Evolutionary conservation across 371 early-diverging fungal species (phyloP), one percentile per base, ranked within the genome.

Genomic region (Syncephalastrum racemosum): DNA sequence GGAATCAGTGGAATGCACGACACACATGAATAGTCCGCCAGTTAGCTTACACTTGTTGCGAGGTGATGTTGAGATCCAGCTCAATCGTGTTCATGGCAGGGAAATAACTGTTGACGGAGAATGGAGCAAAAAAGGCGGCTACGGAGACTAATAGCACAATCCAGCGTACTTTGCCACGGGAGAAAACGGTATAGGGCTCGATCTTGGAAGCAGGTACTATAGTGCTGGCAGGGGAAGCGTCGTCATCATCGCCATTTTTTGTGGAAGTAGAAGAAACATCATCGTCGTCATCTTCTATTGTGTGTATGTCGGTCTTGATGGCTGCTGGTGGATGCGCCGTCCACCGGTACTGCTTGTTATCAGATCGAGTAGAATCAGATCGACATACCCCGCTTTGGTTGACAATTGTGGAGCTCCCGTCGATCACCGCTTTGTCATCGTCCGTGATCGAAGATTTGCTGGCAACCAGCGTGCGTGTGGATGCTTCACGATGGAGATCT

Each of bases 41-140:
- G n/a, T 13, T 2, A 23, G 58, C 52, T 56, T 45, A 62, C 59
- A 62, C 56, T 62, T 66, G 59, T 52, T 61, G 58, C 4, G 56
- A 50, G 3, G 54, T 46, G 14, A 61, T 44, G 14, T 54, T 16
- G 7, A 63, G 54, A 23, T 57, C 58, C 58, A 58, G 25, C 15
- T 59, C 62, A 46, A 66, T 62, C 19, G 50, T 58, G 23, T 49
- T 54, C 62, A 66, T 61, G 22, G 66, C 66, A 18, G 66, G 66
- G 27, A 66, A 66, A 42, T 61, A 66, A 36, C 61, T 66, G 39
- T 66, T 66, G 4, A 55, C 66, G 5, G 66, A 61, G 36, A 66
- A 61, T 22, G 66, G 66, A 13, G 66, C 56, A 43, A 66, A 58
- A 47, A 66, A 66, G 16, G 66, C 61, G 19, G 66, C 61, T 19